phyloP scores from a whole-genome alignment of 2,329 filamentous ascomycete genomes.

The Herpotrichia juniperi region DNA sequence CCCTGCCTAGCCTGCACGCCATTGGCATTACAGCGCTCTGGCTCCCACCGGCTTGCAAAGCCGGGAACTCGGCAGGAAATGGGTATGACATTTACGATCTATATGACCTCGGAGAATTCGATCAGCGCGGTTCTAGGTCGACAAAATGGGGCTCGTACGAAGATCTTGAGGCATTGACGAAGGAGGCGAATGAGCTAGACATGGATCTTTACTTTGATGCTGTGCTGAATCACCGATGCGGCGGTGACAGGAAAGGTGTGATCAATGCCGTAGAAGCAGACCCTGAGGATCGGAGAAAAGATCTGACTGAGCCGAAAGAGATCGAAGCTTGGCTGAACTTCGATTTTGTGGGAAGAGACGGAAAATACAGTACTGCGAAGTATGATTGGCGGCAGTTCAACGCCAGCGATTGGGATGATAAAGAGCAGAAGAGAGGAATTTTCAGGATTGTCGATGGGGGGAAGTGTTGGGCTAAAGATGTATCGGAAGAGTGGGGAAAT shows the following conservation, averaged over 20 bases:
- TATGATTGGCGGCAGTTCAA: slow-evolving; percentile 70
- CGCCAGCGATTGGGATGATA: slow-evolving; percentile 67
- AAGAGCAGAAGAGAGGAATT: slow-evolving; percentile 60
- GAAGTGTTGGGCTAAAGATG: slow-evolving; percentile 66
- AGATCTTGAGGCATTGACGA: slow-evolving; percentile 59
- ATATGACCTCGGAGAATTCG: slow-evolving; percentile 72
- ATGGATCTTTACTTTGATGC: slow-evolving; percentile 67
- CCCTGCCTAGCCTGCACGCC: slow-evolving; percentile 58
- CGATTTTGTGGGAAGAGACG: slow-evolving; percentile 63
- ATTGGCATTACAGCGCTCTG: slow-evolving; percentile 60
- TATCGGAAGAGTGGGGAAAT: slow-evolving; percentile 69
- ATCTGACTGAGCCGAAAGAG: slow-evolving; percentile 59
- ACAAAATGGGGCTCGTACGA: slow-evolving; percentile 71
- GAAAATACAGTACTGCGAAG: slow-evolving; percentile 62
- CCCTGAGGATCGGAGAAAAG: slow-evolving; percentile 56
- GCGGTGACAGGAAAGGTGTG: slow-evolving; percentile 66
- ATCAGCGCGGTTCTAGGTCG: slow-evolving; percentile 64
- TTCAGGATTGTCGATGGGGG: slow-evolving; percentile 65
- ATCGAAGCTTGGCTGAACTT: slow-evolving; percentile 70
- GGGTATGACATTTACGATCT: slow-evolving; percentile 67
- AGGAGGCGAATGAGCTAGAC: slow-evolving; percentile 55
- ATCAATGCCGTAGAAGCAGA: slow-evolving; percentile 67
- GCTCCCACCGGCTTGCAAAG: slow-evolving; percentile 73
- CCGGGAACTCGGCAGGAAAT: slow-evolving; percentile 63
- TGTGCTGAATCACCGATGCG: slow-evolving; percentile 72